Evolutionary conservation across 768 basidiomycete species (phyloP), one percentile per base, ranked within the genome.

Genomic region (Kwoniella sp.): DNA sequence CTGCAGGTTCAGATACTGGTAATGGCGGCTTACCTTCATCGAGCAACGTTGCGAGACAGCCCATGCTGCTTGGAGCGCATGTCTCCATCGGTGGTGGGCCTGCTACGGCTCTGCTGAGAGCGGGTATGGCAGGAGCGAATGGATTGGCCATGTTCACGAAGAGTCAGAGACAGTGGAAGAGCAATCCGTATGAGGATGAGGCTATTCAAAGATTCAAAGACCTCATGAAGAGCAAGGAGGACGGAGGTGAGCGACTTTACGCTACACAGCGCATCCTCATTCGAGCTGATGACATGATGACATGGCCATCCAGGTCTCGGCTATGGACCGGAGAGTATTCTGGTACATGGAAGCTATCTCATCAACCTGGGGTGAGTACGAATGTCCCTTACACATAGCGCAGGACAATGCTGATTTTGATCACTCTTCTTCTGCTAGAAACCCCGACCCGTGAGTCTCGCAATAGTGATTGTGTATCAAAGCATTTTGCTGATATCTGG

Each of bases 281-380:
- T n/a, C n/a, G n/a, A n/a, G n/a, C n/a, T n/a, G n/a, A n/a, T n/a
- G n/a, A n/a, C n/a, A n/a, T n/a, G n/a, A n/a, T n/a, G n/a, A n/a
- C n/a, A n/a, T n/a, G n/a, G n/a, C n/a, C n/a, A n/a, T n/a, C n/a
- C 58, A 80, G 79, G 77, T 27, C 85, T 87, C 63, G 85, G 85
- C 1, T 92, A 92, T 74, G 80, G 84, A 0, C 79, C 84, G 2
- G 80, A 81, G n/a, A 80, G 88, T 63, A 83, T 92, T 1, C 80
- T 94, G 1, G 90, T 90, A 0, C 92, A 93, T 68, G 91, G 90
- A 27, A 91, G 86, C 68, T 93, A 92, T 76, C 84, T 93, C 27
- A 85, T 92, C 53, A 93, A 93, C 72, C 83, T 92, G 1, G 91
- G 87, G 46, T 66, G 58, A 64, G 64, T 69, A n/a, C n/a, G n/a